Conservation (phyloP, 1,284 basidiomycete genomes). For the Microbotryum saponariae region DNA sequence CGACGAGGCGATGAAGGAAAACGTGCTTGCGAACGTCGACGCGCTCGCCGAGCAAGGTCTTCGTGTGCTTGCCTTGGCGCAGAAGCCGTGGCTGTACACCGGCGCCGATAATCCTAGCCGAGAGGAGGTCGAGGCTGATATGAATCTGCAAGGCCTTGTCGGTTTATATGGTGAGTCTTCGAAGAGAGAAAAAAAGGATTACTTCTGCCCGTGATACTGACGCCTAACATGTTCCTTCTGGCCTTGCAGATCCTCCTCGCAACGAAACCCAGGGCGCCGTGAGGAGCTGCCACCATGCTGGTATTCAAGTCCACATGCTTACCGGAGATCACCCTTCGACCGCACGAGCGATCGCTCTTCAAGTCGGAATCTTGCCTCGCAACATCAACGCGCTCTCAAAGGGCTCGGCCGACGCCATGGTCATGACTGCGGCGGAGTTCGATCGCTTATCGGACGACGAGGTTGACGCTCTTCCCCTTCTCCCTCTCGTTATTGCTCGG, state of each 20-base stretch:
- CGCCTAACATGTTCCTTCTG: not conserved
- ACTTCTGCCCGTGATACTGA: not conserved
- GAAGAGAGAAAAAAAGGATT: not conserved
- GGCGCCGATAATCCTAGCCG: constrained; percentile 37
- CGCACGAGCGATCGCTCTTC: constrained; percentile 40
- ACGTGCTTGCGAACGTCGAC: constrained; percentile 50
- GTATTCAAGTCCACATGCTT: constrained; percentile 61
- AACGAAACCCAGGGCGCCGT: constrained; percentile 58
- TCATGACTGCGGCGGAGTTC: constrained; percentile 43
- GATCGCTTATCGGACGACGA: constrained; percentile 56
- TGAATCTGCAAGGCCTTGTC: constrained; percentile 56
- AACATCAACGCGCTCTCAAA: constrained; percentile 30
- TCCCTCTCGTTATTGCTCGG: constrained; percentile 55
- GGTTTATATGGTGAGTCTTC: constrained; percentile 49
- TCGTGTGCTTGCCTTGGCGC: constrained; percentile 45
- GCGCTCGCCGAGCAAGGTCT: constrained; percentile 55
- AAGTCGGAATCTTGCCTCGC: constrained; percentile 51
- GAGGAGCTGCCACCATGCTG: constrained; percentile 54
- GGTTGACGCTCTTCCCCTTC: constrained; percentile 51
- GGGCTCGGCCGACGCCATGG: constrained; percentile 24
- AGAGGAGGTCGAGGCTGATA: constrained; percentile 53
- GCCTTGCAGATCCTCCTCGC: constrained; percentile 55
- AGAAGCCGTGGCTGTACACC: constrained; percentile 30
- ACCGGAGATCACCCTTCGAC: constrained; percentile 46
- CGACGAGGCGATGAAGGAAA: constrained; percentile 42